Evolutionary conservation across 371 early-diverging fungal species (phyloP).

Genomic region (Funneliformis caledonium): DNA sequence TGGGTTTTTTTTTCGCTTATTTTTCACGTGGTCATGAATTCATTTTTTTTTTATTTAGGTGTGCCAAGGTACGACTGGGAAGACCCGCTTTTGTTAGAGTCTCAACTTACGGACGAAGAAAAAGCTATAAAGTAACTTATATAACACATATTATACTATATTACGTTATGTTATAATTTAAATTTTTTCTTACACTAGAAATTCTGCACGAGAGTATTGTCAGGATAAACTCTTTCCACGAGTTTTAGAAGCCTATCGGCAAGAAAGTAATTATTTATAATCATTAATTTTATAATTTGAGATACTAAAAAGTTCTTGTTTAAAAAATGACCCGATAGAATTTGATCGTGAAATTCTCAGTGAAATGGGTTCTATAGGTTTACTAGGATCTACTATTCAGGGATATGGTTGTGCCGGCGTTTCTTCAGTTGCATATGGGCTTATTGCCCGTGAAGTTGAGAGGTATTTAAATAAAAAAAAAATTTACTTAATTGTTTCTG

Average conservation of each 20-base stretch:
- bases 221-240: conserved; percentile 89
- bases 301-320: not conserved
- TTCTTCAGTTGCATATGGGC: conserved; percentile 96
- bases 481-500: not conserved
- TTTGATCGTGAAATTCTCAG: conserved; percentile 91
- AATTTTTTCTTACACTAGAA: conserved; percentile 52
- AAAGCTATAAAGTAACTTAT: conserved; percentile 66
- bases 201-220: conserved; percentile 86
- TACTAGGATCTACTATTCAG: conserved; percentile 95
- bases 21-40: not conserved
- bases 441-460: conserved; percentile 96
- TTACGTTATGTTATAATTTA: not conserved
- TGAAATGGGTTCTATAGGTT: conserved; percentile 95
- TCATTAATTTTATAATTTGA: not conserved
- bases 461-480: conserved; percentile 51
- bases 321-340: conserved; percentile 45
- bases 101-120: conserved; percentile 90
- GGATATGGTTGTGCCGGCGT: conserved; percentile 98
- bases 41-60: not conserved
- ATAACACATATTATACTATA: not conserved
- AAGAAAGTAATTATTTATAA: conserved; percentile 69
- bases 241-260: conserved; percentile 81
- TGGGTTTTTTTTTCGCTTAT: too few relatives aligned
- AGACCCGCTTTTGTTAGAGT: conserved; percentile 87
- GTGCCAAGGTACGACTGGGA: conserved; percentile 85